Evolutionary conservation across 441 rosid genomes (phyloP).

Genomic region (Heliophila coronopifolia): DNA sequence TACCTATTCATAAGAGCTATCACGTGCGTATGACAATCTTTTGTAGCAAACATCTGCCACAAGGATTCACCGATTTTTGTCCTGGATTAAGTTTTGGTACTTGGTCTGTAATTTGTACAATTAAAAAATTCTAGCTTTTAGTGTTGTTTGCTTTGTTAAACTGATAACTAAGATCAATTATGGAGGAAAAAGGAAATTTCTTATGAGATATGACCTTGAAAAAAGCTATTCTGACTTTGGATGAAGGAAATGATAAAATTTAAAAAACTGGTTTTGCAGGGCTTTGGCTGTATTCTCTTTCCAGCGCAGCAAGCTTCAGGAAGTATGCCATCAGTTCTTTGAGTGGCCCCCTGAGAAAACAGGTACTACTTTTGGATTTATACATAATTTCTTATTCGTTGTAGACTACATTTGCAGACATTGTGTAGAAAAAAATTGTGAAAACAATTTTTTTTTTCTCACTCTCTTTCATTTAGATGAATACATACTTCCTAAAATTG

Average conservation of each 20-base stretch:
- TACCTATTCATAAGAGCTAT: background rate
- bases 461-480: conserved; percentile 47
- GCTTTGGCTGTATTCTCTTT: conserved; percentile 55
- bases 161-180: background rate
- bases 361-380: conserved; percentile 42
- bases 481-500: conserved; percentile 83
- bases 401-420: conserved; percentile 7
- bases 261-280: conserved; percentile 29
- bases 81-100: background rate
- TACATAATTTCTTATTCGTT: background rate
- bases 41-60: conserved; percentile 12
- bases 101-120: background rate
- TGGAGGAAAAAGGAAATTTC: background rate
- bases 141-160: conserved; percentile 9
- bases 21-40: background rate
- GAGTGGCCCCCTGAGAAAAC: conserved; percentile 86
- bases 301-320: conserved; percentile 50
- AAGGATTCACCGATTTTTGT: background rate
- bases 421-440: background rate
- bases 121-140: background rate
- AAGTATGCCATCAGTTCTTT: conserved; percentile 55
- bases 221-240: background rate
- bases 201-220: background rate
- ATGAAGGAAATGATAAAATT: background rate
- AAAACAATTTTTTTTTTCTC: background rate